These are phyloP conservation scores for Trametes hirsuta DNA, from an alignment of 1,284 basidiomycete genomes.

Conservation along the genomic window DNA sequence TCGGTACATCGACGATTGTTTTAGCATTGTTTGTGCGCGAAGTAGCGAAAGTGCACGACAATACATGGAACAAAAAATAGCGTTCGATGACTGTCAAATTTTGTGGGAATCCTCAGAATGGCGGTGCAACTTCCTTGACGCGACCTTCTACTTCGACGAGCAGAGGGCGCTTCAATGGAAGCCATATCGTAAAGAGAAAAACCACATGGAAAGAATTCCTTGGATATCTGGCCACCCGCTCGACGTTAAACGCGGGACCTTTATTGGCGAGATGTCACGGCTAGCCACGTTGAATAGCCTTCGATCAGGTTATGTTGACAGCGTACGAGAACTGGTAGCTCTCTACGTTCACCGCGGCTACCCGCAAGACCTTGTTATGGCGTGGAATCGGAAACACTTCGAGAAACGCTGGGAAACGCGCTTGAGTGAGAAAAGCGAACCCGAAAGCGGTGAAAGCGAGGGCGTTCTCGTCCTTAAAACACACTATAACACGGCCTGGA, in stretches of 20 bases:
- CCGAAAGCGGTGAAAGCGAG: too few relatives aligned
- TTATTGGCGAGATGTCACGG: constrained; percentile 6
- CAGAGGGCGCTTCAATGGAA: neutral
- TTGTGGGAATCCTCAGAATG: neutral
- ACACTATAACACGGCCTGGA: constrained; percentile 1
- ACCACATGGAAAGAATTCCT: constrained; percentile 12
- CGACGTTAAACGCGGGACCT: constrained; percentile 4
- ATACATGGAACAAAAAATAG: neutral
- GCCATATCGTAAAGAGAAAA: neutral
- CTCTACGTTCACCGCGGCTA: constrained; percentile 2
- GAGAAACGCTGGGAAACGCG: constrained; percentile 6
- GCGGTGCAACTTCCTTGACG: constrained; percentile 1
- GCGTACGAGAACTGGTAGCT: neutral
- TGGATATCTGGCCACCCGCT: constrained; percentile 6
- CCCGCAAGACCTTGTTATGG: neutral
- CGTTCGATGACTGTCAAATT: constrained; percentile 2
- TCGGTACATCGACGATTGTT: constrained; percentile 7
- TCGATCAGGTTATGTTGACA: neutral
- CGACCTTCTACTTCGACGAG: neutral
- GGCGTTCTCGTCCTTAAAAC: constrained; percentile 1
- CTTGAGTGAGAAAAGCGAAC: neutral
- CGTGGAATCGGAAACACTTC: neutral
- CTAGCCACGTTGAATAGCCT: constrained; percentile 3
- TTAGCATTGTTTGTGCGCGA: neutral
- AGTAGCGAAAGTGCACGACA: neutral